Percentiles rank a stretch among this genome's conserved stretches.
phyloP scores from a whole-genome alignment of 352 stramenopile species.

The Globisporangium cederbergense region DNA sequence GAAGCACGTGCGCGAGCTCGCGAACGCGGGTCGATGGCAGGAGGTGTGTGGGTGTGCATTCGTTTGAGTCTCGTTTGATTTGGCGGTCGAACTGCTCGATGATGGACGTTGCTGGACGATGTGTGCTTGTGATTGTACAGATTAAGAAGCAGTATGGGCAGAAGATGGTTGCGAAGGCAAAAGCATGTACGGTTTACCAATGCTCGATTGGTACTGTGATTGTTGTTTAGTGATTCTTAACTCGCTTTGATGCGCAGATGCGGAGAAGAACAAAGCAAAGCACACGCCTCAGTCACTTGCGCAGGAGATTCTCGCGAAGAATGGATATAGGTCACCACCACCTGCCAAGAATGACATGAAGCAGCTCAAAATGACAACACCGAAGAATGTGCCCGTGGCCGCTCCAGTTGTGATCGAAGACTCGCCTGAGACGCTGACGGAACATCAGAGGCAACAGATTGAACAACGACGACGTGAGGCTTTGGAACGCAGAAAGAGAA shows the following conservation, averaged over 20 bases:
- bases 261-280: slow-evolving; percentile 37
- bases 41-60: slow-evolving; percentile 30
- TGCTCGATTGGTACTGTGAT: neutral
- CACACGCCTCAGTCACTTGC: slow-evolving; percentile 67
- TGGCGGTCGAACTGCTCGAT: neutral
- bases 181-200: slow-evolving; percentile 37
- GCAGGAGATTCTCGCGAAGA: slow-evolving; percentile 55
- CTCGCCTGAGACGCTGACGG: slow-evolving; percentile 44
- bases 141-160: slow-evolving; percentile 62
- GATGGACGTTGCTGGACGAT: too few relatives aligned
- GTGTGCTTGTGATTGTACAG: slow-evolving; percentile 19
- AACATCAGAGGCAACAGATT: slow-evolving; percentile 48
- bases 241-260: slow-evolving; percentile 29
- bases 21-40: slow-evolving; percentile 40
- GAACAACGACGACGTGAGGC: slow-evolving; percentile 51
- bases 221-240: neutral
- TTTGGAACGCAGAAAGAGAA: slow-evolving; percentile 48
- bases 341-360: neutral
- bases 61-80: neutral
- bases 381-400: slow-evolving; percentile 10
- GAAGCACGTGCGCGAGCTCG: slow-evolving; percentile 69
- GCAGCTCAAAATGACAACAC: neutral
- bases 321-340: slow-evolving; percentile 38
- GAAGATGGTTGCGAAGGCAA: slow-evolving; percentile 69
- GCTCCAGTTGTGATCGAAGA: slow-evolving; percentile 16